Conservation (phyloP, 1,284 basidiomycete genomes). For the Austroboletus novae-zelandiae region DNA sequence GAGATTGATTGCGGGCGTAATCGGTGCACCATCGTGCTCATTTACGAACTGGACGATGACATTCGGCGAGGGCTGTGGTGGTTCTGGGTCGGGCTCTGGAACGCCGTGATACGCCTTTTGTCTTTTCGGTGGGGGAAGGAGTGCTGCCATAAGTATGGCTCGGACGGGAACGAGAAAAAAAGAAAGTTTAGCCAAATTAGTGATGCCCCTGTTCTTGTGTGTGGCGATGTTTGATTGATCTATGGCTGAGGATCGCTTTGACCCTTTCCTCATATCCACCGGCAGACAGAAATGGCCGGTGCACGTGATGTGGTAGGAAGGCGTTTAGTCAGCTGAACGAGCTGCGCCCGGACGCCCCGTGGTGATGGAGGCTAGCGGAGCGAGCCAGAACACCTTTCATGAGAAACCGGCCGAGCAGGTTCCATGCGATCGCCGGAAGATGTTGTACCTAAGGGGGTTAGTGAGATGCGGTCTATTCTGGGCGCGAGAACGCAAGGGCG, state of each 20-base stretch:
- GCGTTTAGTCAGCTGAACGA: no score
- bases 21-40: constrained; percentile 74
- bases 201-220: constrained; percentile 15
- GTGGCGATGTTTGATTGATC: not conserved
- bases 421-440: not conserved
- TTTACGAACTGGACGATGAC: constrained; percentile 90
- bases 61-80: constrained; percentile 56
- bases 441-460: not conserved
- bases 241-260: not conserved
- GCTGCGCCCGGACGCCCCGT: not conserved
- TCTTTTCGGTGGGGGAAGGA: constrained; percentile 83
- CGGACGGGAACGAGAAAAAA: not conserved
- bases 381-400: not conserved
- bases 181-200: constrained; percentile 8
- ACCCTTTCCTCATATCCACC: not conserved
- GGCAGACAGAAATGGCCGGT: not conserved
- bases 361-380: not conserved
- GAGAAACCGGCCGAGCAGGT: not conserved
- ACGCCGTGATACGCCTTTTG: constrained; percentile 78
- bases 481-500: not conserved
- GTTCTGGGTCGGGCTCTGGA: constrained; percentile 59
- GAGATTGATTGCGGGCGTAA: constrained; percentile 85
- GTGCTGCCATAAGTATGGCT: constrained; percentile 61
- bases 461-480: not conserved
- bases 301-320: not conserved